Percentiles rank a stretch among this genome's conserved stretches.
These are phyloP conservation scores for Linnemannia zychae DNA, from an alignment of 192 early-diverging fungal genomes.

Conservation along the genomic window DNA sequence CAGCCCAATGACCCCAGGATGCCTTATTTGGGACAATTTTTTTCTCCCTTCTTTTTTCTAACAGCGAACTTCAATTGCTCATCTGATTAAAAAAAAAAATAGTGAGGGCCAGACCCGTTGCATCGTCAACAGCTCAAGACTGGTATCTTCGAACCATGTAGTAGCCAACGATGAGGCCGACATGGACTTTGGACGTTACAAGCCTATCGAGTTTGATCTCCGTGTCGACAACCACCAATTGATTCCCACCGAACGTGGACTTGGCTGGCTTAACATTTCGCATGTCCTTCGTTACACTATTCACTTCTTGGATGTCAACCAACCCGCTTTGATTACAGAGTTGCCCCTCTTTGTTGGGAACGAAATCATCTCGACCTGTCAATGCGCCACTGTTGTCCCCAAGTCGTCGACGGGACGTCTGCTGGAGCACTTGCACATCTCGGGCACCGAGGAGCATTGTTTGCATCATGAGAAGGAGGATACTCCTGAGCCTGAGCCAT, in stretches of 20 bases:
- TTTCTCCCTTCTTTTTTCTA: background rate
- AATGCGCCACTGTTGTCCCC: background rate
- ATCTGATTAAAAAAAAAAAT: background rate
- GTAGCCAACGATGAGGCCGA: constrained; percentile 33
- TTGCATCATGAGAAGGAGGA: constrained; percentile 27
- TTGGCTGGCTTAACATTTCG: constrained; percentile 45
- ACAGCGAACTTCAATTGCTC: background rate
- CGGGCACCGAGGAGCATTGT: constrained; percentile 28
- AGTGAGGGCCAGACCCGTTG: constrained; percentile 27
- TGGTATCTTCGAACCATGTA: constrained; percentile 25
- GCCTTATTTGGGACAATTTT: constrained; percentile 13
- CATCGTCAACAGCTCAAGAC: constrained; percentile 26
- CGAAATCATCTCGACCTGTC: constrained; percentile 22
- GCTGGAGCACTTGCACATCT: constrained; percentile 23
- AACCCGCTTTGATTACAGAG: constrained; percentile 27
- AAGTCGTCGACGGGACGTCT: constrained; percentile 12
- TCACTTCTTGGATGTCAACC: constrained; percentile 41
- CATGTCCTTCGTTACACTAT: constrained; percentile 46
- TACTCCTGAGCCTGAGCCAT: constrained; percentile 40
- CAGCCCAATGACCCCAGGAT: constrained; percentile 24
- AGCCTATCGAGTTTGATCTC: constrained; percentile 42
- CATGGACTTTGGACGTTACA: constrained; percentile 42
- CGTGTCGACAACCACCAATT: constrained; percentile 51
- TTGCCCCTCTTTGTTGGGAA: constrained; percentile 47
- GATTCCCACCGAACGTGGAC: constrained; percentile 47